phyloP scores from a whole-genome alignment of 2,329 filamentous ascomycete genomes.

The Arthrinium phaeospermum region DNA sequence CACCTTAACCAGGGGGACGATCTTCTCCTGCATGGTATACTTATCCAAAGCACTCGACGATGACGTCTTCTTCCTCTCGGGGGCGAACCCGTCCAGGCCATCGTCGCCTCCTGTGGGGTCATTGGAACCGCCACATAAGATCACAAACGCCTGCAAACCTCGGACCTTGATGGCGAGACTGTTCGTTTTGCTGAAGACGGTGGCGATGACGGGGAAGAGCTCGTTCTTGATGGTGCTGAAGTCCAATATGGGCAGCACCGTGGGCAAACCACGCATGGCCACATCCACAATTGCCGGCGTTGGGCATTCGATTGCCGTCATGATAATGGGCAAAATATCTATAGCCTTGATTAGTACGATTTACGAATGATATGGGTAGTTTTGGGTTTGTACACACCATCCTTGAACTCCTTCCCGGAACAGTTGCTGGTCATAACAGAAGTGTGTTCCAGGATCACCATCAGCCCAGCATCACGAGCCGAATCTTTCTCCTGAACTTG shows the following conservation, averaged over 20 bases:
- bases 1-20: conserved; percentile 84
- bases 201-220: conserved; percentile 88
- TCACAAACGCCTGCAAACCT: conserved; percentile 86
- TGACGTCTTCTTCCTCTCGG: conserved; percentile 63
- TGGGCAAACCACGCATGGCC: conserved; percentile 77
- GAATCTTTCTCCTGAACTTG: conserved; percentile 76
- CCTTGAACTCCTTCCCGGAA: conserved; percentile 91
- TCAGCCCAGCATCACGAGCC: conserved; percentile 84
- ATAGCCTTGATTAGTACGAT: conserved; percentile 20
- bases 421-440: conserved; percentile 78
- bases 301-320: conserved; percentile 83
- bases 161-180: conserved; percentile 95
- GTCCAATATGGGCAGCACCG: conserved; percentile 86
- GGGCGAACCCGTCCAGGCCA: conserved; percentile 74
- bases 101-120: conserved; percentile 61
- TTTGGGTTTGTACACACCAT: conserved; percentile 61
- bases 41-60: conserved; percentile 88
- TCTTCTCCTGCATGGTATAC: conserved; percentile 97
- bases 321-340: conserved; percentile 88
- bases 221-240: conserved; percentile 98
- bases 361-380: neutral
- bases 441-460: conserved; percentile 89
- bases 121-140: conserved; percentile 80
- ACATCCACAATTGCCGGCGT: conserved; percentile 91
- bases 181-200: conserved; percentile 90